phyloP scores from a whole-genome alignment of 179 eudicot genomes.

The Amaranthus tricolor region DNA sequence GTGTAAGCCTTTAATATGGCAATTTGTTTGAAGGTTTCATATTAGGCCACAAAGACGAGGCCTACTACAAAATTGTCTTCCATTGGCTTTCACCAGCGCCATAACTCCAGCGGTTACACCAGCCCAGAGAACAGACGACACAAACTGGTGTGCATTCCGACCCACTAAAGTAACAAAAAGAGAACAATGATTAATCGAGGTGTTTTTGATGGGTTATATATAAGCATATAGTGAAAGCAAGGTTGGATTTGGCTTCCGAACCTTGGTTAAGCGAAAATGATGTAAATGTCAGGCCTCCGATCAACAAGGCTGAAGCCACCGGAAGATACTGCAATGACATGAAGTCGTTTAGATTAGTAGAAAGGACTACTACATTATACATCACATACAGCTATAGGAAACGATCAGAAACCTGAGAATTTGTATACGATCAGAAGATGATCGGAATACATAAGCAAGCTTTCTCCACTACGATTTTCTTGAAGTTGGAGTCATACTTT shows the following conservation, averaged over 20 bases:
- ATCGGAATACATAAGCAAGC: neutral
- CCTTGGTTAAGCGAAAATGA: slow-evolving; percentile 77
- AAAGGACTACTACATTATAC: neutral
- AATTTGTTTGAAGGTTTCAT: slow-evolving; percentile 14
- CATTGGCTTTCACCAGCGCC: slow-evolving; percentile 77
- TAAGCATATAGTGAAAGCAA: neutral
- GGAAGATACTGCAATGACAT: slow-evolving; percentile 71
- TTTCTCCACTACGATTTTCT: slow-evolving; percentile 4
- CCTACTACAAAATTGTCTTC: slow-evolving; percentile 84
- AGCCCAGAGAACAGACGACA: slow-evolving; percentile 71
- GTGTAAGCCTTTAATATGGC: neutral
- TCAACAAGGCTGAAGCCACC: slow-evolving; percentile 70
- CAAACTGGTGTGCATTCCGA: slow-evolving; percentile 50
- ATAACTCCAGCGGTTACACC: slow-evolving; percentile 78
- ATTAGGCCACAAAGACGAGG: slow-evolving; percentile 89
- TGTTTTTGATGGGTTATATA: neutral
- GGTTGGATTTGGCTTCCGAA: slow-evolving; percentile 10
- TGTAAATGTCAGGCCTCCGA: slow-evolving; percentile 77
- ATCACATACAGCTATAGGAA: too few relatives aligned
- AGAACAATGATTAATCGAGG: neutral
- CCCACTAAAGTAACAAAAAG: slow-evolving; percentile 43
- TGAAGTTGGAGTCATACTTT: neutral
- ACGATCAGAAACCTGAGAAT: neutral
- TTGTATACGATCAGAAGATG: neutral
- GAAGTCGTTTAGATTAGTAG: neutral